phyloP scores from a whole-genome alignment of 768 basidiomycete genomes.

The Trametes coccinea region DNA sequence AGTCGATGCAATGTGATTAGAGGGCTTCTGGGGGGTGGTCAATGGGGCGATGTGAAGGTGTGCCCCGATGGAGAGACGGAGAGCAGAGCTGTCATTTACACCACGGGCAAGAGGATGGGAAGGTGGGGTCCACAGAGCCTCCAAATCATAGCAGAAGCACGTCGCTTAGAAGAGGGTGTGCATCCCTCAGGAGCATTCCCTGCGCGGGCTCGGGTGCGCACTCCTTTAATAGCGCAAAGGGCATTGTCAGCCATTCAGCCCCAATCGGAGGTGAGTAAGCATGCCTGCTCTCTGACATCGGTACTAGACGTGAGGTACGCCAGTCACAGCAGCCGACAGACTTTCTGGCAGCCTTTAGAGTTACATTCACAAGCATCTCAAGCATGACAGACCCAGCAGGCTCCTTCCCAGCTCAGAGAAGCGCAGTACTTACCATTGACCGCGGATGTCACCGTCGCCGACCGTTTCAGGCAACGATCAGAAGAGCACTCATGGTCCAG shows the following conservation, averaged over 20 bases:
- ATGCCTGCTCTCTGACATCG: neutral
- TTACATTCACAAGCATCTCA: neutral
- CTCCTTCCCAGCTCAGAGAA: neutral
- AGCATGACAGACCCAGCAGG: neutral
- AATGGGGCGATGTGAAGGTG: neutral
- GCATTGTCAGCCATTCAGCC: neutral
- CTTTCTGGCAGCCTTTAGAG: conserved; percentile 14
- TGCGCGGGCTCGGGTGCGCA: too few relatives aligned
- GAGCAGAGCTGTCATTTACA: neutral
- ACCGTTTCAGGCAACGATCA: neutral
- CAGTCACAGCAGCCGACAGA: conserved; percentile 11
- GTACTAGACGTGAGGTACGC: neutral
- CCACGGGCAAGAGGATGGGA: neutral
- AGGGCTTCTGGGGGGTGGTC: too few relatives aligned
- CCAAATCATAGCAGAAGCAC: neutral
- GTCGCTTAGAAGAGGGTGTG: neutral
- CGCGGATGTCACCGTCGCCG: neutral
- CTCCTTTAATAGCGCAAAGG: neutral
- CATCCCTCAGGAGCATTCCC: too few relatives aligned
- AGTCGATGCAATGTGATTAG: neutral
- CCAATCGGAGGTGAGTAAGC: neutral
- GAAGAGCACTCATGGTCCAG: neutral
- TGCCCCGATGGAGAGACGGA: neutral
- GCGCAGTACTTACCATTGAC: neutral
- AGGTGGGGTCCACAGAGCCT: neutral